A percentile compares a stretch with the other conserved stretches of the same genome.
phyloP scores from a whole-genome alignment of 768 basidiomycete genomes.

The Agaricus sinodeliciosus region DNA sequence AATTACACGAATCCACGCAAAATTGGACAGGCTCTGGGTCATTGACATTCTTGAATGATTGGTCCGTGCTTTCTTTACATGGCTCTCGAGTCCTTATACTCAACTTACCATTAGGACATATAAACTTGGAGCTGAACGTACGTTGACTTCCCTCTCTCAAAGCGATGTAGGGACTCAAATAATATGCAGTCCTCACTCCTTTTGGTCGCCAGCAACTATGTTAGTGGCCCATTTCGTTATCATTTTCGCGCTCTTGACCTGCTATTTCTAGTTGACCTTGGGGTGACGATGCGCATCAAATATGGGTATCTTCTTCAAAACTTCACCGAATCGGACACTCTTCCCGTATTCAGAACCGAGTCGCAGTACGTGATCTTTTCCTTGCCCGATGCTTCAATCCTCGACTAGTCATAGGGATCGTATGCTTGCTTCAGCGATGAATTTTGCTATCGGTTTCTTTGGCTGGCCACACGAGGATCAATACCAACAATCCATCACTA shows the following conservation, averaged over 20 bases:
- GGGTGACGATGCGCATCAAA: conserved; percentile 66
- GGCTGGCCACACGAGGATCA: conserved; percentile 66
- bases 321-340: conserved; percentile 49
- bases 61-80: conserved; percentile 37
- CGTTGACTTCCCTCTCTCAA: neutral
- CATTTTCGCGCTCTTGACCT: neutral
- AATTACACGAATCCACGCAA: conserved; percentile 46
- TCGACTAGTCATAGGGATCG: conserved; percentile 45
- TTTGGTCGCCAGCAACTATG: conserved; percentile 86
- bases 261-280: conserved; percentile 44
- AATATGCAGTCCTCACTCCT: conserved; percentile 65
- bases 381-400: neutral
- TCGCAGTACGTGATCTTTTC: conserved; percentile 40
- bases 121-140: conserved; percentile 84
- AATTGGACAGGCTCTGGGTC: conserved; percentile 61
- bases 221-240: conserved; percentile 24
- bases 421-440: conserved; percentile 60
- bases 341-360: conserved; percentile 78
- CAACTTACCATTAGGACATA: conserved; percentile 54
- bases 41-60: conserved; percentile 74
- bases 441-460: conserved; percentile 72
- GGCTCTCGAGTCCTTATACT: neutral
- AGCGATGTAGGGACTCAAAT: neutral
- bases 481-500: conserved; percentile 73
- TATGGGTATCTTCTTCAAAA: conserved; percentile 73